Evolutionary conservation across 140 eudicot species (phyloP).

Genomic region (Senecio squalidus): DNA sequence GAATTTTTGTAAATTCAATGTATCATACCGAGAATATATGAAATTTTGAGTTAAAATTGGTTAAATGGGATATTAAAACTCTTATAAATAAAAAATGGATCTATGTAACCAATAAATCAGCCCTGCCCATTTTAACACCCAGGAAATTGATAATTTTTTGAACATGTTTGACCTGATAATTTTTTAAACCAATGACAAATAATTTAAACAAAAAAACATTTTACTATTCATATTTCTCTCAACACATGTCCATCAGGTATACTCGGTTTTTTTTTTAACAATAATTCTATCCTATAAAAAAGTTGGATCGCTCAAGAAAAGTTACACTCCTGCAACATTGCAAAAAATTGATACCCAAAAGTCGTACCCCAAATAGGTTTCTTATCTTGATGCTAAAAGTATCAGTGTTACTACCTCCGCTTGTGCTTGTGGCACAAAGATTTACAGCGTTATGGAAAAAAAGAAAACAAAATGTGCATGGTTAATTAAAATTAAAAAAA

Average conservation of each 20-base stretch:
- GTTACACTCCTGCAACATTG: background rate
- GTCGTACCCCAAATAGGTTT: background rate
- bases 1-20: too few relatives aligned
- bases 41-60: too few relatives aligned
- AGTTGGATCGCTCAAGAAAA: background rate
- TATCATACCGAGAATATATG: too few relatives aligned
- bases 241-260: background rate
- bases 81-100: too few relatives aligned
- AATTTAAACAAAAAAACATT: background rate
- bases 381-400: conserved; percentile 3
- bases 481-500: too few relatives aligned
- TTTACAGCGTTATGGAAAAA: background rate
- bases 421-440: conserved; percentile 52
- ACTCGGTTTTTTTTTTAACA: background rate
- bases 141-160: too few relatives aligned
- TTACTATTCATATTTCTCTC: background rate
- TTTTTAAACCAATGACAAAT: too few relatives aligned
- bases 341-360: background rate
- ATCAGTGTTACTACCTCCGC: conserved; percentile 37
- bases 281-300: conserved; percentile 11
- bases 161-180: too few relatives aligned
- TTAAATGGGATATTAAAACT: too few relatives aligned
- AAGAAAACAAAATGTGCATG: background rate
- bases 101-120: too few relatives aligned
- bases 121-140: too few relatives aligned